phyloP scores from a whole-genome alignment of 106 monocot genomes.

The Phalaenopsis aphrodite region DNA sequence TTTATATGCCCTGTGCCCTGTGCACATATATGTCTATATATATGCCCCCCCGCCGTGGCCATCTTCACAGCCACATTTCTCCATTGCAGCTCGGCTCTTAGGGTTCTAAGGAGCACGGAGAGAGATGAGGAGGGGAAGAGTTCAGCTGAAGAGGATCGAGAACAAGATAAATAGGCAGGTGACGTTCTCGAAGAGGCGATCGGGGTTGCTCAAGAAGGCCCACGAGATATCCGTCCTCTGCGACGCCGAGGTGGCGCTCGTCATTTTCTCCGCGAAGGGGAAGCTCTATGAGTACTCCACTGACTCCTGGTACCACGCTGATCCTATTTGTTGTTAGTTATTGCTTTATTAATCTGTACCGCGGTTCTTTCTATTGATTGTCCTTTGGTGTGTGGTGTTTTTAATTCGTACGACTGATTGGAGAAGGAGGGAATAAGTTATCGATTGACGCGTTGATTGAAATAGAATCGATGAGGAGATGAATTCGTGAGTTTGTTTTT shows the following conservation, averaged over 20 bases:
- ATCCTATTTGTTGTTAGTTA: background rate
- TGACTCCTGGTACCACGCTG: background rate
- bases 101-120: background rate
- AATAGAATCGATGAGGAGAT: background rate
- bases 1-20: background rate
- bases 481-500: background rate
- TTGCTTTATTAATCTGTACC: background rate
- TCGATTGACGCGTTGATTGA: background rate
- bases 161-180: conserved; percentile 3
- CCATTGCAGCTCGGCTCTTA: background rate
- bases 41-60: background rate
- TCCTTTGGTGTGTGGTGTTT: background rate
- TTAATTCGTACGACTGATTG: background rate
- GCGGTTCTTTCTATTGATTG: background rate
- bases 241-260: conserved; percentile 3
- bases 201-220: conserved; percentile 4
- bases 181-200: background rate
- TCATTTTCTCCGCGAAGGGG: conserved; percentile 1
- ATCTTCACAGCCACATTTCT: background rate
- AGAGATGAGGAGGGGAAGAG: background rate
- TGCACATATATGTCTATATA: background rate
- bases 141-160: conserved; percentile 3
- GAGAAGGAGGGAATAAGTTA: background rate
- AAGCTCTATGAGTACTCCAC: conserved; percentile 6
- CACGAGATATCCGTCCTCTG: conserved; percentile 1